These are phyloP conservation scores for Neurospora sp. DNA, from an alignment of 495 filamentous ascomycete genomes.

Conservation along the genomic window DNA sequence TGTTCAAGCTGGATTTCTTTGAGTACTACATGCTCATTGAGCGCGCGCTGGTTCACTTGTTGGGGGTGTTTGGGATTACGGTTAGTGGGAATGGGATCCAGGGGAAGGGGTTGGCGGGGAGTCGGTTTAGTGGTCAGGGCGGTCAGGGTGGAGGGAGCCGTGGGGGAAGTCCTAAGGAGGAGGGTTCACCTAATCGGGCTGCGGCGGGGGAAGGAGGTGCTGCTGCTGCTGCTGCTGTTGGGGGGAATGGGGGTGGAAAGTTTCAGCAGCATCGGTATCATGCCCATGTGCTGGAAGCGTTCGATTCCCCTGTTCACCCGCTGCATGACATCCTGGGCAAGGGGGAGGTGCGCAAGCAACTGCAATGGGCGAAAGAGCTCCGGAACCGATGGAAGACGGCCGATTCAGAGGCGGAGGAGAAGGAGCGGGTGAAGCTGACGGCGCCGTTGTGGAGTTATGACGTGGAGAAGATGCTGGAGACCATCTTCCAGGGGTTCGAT, in stretches of 20 bases:
- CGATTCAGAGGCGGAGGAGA: constrained; percentile 17
- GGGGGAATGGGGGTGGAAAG: neutral
- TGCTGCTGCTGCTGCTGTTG: neutral
- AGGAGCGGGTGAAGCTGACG: constrained; percentile 12
- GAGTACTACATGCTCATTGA: constrained; percentile 61
- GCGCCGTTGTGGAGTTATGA: constrained; percentile 44
- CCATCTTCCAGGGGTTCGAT: constrained; percentile 32
- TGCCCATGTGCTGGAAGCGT: constrained; percentile 50
- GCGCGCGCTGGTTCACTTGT: constrained; percentile 50
- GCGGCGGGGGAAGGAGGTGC: neutral
- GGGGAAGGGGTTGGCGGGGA: neutral
- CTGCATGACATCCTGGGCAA: constrained; percentile 40
- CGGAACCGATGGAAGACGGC: constrained; percentile 60
- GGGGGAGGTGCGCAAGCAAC: constrained; percentile 34
- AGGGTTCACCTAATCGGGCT: neutral
- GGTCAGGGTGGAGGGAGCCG: neutral
- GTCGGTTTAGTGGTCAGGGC: neutral
- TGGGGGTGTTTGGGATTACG: constrained; percentile 46
- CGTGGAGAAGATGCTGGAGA: constrained; percentile 42
- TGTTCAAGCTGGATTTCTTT: constrained; percentile 64
- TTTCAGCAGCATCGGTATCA: constrained; percentile 44
- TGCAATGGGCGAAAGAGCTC: constrained; percentile 53
- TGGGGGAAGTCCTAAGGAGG: constrained; percentile 2
- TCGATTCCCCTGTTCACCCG: constrained; percentile 41
- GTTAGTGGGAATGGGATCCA: constrained; percentile 19